Evolutionary conservation across 192 early-diverging fungal species (phyloP).

Genomic region (Dissophora ornata): DNA sequence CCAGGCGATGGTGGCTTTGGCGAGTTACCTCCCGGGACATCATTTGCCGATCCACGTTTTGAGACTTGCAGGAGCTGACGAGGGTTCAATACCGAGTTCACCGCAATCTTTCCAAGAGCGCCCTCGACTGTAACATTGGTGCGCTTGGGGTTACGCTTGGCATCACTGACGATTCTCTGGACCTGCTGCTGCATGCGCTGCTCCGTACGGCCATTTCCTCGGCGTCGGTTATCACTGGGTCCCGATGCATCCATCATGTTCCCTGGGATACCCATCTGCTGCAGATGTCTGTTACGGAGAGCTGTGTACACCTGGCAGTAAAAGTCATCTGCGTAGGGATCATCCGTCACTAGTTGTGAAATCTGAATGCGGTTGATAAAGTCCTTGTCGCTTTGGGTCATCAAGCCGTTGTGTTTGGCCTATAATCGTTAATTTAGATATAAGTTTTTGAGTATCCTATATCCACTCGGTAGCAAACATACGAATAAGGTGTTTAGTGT

Average conservation of each 20-base stretch:
- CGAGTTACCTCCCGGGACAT: slow-evolving; percentile 29
- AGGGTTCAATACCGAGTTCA: slow-evolving; percentile 90
- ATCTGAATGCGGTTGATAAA: slow-evolving; percentile 94
- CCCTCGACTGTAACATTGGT: slow-evolving; percentile 92
- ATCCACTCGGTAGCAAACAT: too few species aligned
- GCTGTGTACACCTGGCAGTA: slow-evolving; percentile 94
- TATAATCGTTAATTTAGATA: too few species aligned
- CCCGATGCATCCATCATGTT: slow-evolving; percentile 22
- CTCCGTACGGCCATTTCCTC: slow-evolving; percentile 53
- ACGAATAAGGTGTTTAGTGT: too few species aligned
- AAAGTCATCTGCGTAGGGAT: slow-evolving; percentile 95
- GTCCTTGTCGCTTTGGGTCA: slow-evolving; percentile 96
- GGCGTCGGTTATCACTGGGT: slow-evolving; percentile 35
- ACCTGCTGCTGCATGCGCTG: slow-evolving; percentile 93
- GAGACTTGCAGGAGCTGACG: slow-evolving; percentile 85
- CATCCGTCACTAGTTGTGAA: slow-evolving; percentile 91
- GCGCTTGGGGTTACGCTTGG: slow-evolving; percentile 87
- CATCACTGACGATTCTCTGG: slow-evolving; percentile 93
- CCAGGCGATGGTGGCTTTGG: slow-evolving; percentile 52
- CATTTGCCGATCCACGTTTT: slow-evolving; percentile 50
- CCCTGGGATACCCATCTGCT: slow-evolving; percentile 55
- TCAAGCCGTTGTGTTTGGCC: slow-evolving; percentile 87
- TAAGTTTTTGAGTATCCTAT: too few species aligned
- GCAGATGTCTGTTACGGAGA: slow-evolving; percentile 65
- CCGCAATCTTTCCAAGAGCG: slow-evolving; percentile 93